Evolutionary conservation across 73 alveolate species (phyloP).

Genomic region (Stentor coeruleus): DNA sequence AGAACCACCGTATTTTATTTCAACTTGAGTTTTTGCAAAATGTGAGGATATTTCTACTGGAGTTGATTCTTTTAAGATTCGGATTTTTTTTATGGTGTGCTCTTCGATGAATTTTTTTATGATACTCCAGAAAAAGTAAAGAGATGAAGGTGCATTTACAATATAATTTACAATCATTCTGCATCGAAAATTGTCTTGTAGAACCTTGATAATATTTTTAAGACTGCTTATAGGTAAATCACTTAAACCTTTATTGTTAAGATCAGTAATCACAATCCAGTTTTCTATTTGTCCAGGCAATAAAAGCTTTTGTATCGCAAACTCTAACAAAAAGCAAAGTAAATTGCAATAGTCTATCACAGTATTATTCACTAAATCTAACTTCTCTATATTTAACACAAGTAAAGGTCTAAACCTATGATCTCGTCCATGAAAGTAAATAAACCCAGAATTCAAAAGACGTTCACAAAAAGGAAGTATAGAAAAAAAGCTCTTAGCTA

Average conservation of each 20-base stretch:
- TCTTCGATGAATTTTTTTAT: constrained; percentile 48
- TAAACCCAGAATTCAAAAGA: constrained; percentile 37
- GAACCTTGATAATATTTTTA: constrained; percentile 34
- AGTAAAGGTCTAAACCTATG: constrained; percentile 47
- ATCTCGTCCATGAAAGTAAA: constrained; percentile 56
- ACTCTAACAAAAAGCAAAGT: constrained; percentile 19
- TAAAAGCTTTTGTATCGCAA: not conserved
- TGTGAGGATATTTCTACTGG: constrained; percentile 26
- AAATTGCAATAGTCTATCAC: constrained; percentile 30
- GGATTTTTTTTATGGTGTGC: constrained; percentile 35
- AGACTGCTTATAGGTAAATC: constrained; percentile 36
- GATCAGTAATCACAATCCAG: constrained; percentile 49
- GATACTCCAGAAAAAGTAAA: constrained; percentile 38
- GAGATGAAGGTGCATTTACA: constrained; percentile 41
- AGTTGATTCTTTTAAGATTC: constrained; percentile 15
- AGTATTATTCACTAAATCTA: constrained; percentile 21
- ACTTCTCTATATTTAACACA: constrained; percentile 41
- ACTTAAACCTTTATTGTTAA: constrained; percentile 40
- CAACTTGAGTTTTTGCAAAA: constrained; percentile 26
- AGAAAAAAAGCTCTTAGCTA: not conserved
- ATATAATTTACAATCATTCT: constrained; percentile 53
- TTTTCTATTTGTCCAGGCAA: constrained; percentile 32
- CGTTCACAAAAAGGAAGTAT: not conserved
- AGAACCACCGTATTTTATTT: constrained; percentile 33
- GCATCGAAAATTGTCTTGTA: constrained; percentile 41